Conservation (phyloP, 768 basidiomycete species). For the Mycena belliarum region DNA sequence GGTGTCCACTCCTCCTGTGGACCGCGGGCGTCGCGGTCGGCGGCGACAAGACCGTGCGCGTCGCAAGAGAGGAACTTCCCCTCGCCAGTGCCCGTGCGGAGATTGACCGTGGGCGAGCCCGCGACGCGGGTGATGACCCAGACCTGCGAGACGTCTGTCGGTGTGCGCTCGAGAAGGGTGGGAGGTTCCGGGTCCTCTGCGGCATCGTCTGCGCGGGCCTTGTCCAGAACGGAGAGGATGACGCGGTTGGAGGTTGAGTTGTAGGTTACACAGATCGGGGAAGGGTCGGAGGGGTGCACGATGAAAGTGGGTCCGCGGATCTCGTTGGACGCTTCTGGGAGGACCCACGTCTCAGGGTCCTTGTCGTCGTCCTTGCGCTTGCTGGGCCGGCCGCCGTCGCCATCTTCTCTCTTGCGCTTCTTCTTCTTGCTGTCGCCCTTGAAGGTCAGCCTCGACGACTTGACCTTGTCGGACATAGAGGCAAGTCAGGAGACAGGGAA, state of each 20-base stretch:
- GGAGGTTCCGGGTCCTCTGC: conserved; percentile 49
- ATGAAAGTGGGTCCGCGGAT: conserved; percentile 89
- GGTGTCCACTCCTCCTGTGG: conserved; percentile 95
- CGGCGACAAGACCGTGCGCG: conserved; percentile 79
- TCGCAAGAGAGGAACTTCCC: conserved; percentile 92
- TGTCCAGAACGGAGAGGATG: conserved; percentile 64
- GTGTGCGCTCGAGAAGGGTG: conserved; percentile 63
- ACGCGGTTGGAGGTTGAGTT: conserved; percentile 76
- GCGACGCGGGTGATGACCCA: conserved; percentile 90
- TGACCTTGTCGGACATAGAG: conserved; percentile 31
- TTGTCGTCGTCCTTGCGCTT: conserved; percentile 60
- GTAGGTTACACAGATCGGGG: conserved; percentile 74
- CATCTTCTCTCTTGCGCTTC: conserved; percentile 73
- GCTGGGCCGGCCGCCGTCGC: conserved; percentile 47
- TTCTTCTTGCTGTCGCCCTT: conserved; percentile 87
- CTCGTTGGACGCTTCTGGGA: conserved; percentile 69
- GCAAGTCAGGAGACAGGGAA: neutral
- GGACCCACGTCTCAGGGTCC: conserved; percentile 77
- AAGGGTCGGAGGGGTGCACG: conserved; percentile 78
- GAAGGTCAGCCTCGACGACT: conserved; percentile 80
- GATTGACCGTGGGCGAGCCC: conserved; percentile 80
- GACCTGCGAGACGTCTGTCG: conserved; percentile 83
- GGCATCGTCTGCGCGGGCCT: conserved; percentile 38
- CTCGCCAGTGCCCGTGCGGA: conserved; percentile 84
- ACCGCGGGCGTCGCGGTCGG: conserved; percentile 86